Conservation (phyloP, 768 basidiomycete genomes). For the Boletus pseudo-olivaceus region DNA sequence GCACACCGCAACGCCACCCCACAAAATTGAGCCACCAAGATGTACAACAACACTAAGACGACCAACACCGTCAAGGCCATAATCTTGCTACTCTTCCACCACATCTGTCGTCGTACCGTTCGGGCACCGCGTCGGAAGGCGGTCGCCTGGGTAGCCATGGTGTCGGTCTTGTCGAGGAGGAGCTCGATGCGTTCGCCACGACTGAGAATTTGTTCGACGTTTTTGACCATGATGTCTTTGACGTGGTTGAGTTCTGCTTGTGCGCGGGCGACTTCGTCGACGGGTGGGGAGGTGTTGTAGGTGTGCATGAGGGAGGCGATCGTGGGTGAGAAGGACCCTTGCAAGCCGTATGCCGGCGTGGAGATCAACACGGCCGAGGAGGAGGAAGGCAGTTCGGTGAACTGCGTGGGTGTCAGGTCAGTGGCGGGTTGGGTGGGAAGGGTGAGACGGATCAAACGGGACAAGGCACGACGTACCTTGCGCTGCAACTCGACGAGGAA, state of each 20-base stretch:
- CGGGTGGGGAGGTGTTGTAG: constrained; percentile 85
- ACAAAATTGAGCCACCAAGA: constrained; percentile 87
- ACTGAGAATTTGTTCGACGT: constrained; percentile 93
- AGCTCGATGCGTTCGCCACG: constrained; percentile 95
- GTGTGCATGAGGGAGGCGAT: constrained; percentile 77
- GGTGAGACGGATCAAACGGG: not conserved
- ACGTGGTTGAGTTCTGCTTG: constrained; percentile 86
- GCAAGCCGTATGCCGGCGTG: constrained; percentile 59
- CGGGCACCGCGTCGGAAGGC: constrained; percentile 89
- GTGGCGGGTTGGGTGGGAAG: not conserved
- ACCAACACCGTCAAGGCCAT: constrained; percentile 67
- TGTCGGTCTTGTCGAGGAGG: constrained; percentile 95
- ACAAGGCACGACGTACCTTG: constrained; percentile 43
- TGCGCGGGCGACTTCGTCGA: constrained; percentile 86
- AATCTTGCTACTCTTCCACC: constrained; percentile 81
- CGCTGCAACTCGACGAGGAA: constrained; percentile 86
- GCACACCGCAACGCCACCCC: constrained; percentile 75
- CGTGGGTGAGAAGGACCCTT: constrained; percentile 66
- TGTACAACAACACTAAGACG: constrained; percentile 70
- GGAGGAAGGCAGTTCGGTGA: constrained; percentile 59
- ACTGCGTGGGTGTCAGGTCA: constrained; percentile 35
- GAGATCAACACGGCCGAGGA: constrained; percentile 49
- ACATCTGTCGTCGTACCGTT: constrained; percentile 79
- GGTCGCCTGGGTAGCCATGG: constrained; percentile 89
- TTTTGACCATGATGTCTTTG: constrained; percentile 98